A percentile compares a stretch with the other conserved stretches of the same genome.
phyloP scores from a whole-genome alignment of 306 rosid species.

The Rosa persica region DNA sequence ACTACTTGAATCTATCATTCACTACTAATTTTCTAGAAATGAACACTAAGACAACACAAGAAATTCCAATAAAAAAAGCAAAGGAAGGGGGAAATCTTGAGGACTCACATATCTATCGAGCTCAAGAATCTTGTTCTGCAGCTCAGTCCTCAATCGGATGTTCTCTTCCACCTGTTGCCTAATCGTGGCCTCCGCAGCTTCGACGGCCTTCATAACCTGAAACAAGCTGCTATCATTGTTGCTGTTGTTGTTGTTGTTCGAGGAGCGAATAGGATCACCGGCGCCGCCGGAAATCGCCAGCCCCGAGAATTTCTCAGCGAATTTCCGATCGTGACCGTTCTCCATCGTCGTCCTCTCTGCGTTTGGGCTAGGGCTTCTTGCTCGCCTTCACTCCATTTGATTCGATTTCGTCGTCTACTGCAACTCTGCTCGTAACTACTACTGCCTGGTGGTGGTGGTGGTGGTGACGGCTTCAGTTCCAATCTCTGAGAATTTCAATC shows the following conservation, averaged over 20 bases:
- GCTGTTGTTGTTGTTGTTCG: conserved; percentile 41
- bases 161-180: conserved; percentile 88
- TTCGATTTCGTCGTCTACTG: conserved; percentile 6
- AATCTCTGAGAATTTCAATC: background rate
- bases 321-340: conserved; percentile 73
- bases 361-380: background rate
- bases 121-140: conserved; percentile 54
- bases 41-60: no score
- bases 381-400: conserved; percentile 1
- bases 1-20: background rate
- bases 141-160: conserved; percentile 62
- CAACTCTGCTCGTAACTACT: background rate
- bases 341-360: conserved; percentile 57
- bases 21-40: background rate
- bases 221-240: conserved; percentile 60
- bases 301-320: conserved; percentile 72
- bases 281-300: conserved; percentile 45
- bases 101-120: conserved; percentile 66
- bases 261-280: conserved; percentile 16
- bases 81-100: background rate
- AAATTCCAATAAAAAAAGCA: background rate
- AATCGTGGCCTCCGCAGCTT: conserved; percentile 88
- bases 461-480: background rate
- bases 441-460: background rate
- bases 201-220: conserved; percentile 96